These are phyloP conservation scores for Cercospora sojina DNA, from an alignment of 2,329 filamentous ascomycete genomes.

Conservation along the genomic window DNA sequence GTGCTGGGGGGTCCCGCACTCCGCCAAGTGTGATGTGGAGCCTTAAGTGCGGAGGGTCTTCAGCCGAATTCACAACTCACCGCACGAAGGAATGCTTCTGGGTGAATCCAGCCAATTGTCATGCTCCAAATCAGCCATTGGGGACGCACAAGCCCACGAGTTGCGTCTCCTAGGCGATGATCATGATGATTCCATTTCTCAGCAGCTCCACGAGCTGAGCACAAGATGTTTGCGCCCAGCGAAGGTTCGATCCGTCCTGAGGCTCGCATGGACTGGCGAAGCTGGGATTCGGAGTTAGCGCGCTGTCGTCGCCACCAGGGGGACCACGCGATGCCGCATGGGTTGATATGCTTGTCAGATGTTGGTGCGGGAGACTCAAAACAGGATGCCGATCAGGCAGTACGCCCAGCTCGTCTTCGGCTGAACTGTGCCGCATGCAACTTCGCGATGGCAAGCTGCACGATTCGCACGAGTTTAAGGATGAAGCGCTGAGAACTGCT, in stretches of 20 bases:
- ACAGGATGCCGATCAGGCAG: slow-evolving; percentile 2
- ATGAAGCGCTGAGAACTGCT: neutral
- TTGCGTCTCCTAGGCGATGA: slow-evolving; percentile 5
- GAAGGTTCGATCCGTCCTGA: neutral
- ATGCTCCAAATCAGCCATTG: slow-evolving; percentile 8
- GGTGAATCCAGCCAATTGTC: neutral
- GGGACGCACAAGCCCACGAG: neutral
- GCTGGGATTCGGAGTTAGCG: neutral
- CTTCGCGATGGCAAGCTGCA: slow-evolving; percentile 10
- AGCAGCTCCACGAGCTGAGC: neutral
- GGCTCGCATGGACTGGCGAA: neutral
- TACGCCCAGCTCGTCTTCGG: neutral
- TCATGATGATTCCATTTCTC: slow-evolving; percentile 1
- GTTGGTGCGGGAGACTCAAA: slow-evolving; percentile 1
- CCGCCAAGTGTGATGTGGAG: slow-evolving; percentile 9
- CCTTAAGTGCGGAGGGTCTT: slow-evolving; percentile 2
- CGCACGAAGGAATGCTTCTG: neutral
- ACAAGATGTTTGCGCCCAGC: neutral
- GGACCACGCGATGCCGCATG: neutral
- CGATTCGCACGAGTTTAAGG: neutral
- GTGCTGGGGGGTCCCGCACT: slow-evolving; percentile 4
- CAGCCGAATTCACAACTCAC: neutral
- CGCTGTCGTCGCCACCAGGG: neutral
- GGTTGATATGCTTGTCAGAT: neutral
- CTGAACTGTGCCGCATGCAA: slow-evolving; percentile 3